phyloP scores from a whole-genome alignment of 768 basidiomycete species.

The Termitomyces sp. region DNA sequence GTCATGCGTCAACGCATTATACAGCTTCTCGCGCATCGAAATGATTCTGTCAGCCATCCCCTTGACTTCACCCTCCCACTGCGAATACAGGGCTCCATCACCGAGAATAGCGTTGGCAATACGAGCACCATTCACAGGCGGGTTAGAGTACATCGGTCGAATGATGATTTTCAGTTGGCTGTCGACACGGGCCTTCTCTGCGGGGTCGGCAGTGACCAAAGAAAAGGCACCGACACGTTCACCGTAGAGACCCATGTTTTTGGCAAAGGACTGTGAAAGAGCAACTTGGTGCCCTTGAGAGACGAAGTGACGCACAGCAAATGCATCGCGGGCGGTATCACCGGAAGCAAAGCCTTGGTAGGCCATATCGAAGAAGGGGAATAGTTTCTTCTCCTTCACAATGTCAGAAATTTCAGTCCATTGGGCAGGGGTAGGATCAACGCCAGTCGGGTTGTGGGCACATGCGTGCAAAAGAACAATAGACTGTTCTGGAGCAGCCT shows the following conservation, averaged over 20 bases:
- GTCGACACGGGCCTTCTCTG: conserved; percentile 82
- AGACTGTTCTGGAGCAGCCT: conserved; percentile 71
- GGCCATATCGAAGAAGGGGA: conserved; percentile 99
- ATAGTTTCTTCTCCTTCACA: conserved; percentile 81
- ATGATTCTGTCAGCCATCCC: conserved; percentile 96
- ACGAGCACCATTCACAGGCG: conserved; percentile 84
- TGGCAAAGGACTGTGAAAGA: conserved; percentile 93
- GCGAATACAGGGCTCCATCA: conserved; percentile 63
- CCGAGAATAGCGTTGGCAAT: conserved; percentile 83
- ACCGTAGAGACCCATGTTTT: conserved; percentile 99
- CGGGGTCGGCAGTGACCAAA: conserved; percentile 58
- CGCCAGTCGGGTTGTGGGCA: conserved; percentile 98
- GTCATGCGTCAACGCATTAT: conserved; percentile 67
- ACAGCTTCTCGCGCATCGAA: conserved; percentile 83
- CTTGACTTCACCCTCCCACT: conserved; percentile 92
- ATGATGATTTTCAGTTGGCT: conserved; percentile 94
- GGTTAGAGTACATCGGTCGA: conserved; percentile 97
- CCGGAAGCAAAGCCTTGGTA: conserved; percentile 99
- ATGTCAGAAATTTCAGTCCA: conserved; percentile 90
- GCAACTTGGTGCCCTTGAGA: conserved; percentile 86
- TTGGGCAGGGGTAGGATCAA: conserved; percentile 91
- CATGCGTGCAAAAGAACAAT: conserved; percentile 94
- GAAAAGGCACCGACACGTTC: conserved; percentile 99
- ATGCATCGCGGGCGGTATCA: conserved; percentile 84
- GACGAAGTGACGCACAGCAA: conserved; percentile 93